Conservation (phyloP, 805 yeast species). For the Saccharomycopsis sp. region DNA sequence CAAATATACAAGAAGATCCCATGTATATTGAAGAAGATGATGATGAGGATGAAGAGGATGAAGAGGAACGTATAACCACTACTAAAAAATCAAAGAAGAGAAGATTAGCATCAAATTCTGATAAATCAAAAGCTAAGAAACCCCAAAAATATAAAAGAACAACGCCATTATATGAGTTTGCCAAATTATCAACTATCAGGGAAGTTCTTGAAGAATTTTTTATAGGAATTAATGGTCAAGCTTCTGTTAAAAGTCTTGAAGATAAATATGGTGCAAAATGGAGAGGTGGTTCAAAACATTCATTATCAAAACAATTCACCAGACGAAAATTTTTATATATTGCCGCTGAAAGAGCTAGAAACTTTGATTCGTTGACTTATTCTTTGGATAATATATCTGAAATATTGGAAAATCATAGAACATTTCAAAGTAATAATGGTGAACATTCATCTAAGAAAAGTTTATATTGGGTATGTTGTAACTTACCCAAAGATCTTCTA, state of each 20-base stretch:
- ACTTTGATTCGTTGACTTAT: background rate
- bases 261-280: conserved; percentile 32
- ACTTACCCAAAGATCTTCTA: conserved; percentile 8
- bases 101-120: background rate
- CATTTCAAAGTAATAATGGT: background rate
- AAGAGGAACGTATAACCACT: background rate
- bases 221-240: conserved; percentile 31
- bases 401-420: conserved; percentile 5
- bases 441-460: conserved; percentile 2
- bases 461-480: conserved; percentile 9
- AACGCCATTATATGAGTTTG: conserved; percentile 9
- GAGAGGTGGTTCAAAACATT: conserved; percentile 28
- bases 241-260: conserved; percentile 31
- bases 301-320: conserved; percentile 25
- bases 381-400: conserved; percentile 4
- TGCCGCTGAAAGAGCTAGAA: conserved; percentile 5
- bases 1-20: too few species aligned
- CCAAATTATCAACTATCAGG: conserved; percentile 1
- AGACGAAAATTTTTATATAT: conserved; percentile 23
- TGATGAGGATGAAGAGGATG: background rate
- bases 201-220: conserved; percentile 26
- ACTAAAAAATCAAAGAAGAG: background rate
- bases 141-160: too few species aligned
- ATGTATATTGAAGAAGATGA: background rate
- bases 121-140: background rate